phyloP scores from a whole-genome alignment of 176 grass and related monocot species.

The Phragmites australis region DNA sequence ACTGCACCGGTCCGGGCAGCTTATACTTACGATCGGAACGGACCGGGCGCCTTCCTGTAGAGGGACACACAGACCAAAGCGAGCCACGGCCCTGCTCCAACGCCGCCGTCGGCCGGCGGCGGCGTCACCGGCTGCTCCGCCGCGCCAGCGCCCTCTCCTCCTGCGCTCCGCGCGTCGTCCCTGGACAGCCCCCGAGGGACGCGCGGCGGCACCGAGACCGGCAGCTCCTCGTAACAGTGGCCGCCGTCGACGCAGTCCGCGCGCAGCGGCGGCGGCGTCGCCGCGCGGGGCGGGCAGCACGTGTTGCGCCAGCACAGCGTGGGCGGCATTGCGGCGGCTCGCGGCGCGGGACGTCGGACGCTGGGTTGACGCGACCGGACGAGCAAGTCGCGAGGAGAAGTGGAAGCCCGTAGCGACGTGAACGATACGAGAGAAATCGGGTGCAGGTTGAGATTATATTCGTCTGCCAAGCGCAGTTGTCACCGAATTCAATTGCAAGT shows the following conservation, averaged over 20 bases:
- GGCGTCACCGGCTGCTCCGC: background rate
- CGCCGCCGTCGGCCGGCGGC: background rate
- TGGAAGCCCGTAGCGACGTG: background rate
- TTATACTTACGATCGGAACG: background rate
- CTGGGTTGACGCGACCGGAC: background rate
- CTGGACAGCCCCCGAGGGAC: background rate
- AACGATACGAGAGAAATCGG: background rate
- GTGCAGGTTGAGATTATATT: background rate
- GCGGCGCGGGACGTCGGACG: background rate
- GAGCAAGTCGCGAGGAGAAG: background rate
- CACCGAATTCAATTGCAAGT: background rate
- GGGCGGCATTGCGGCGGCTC: background rate
- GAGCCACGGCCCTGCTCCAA: background rate
- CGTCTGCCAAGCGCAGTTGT: background rate
- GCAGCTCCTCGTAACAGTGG: constrained; percentile 21
- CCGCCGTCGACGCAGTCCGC: background rate
- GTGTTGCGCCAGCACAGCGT: background rate
- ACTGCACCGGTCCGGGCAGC: too few relatives aligned
- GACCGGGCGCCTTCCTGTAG: background rate
- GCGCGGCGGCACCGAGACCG: constrained; percentile 11
- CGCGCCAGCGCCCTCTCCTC: background rate
- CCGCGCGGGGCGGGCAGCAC: background rate
- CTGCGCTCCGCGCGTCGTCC: background rate
- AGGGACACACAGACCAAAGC: background rate
- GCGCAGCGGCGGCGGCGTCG: constrained; percentile 16